Evolutionary conservation across 2,329 filamentous ascomycete genomes (phyloP).

Genomic region (Grosmannia penicillata): DNA sequence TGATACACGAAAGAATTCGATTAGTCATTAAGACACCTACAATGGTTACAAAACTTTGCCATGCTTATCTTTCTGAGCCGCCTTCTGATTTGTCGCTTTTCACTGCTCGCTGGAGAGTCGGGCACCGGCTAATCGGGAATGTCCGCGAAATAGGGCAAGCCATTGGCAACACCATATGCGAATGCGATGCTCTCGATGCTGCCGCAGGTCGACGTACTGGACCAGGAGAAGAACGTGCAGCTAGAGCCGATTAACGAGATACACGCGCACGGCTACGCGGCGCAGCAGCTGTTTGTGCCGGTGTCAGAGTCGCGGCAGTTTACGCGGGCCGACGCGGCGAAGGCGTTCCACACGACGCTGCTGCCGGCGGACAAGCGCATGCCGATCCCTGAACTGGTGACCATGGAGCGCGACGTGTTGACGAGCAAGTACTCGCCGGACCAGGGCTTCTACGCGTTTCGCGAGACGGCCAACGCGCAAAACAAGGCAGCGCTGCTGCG

Average conservation of each 20-base stretch:
- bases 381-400: slow-evolving; percentile 46
- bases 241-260: slow-evolving; percentile 50
- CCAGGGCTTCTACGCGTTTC: slow-evolving; percentile 8
- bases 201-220: slow-evolving; percentile 48
- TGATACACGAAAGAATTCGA: slow-evolving; percentile 62
- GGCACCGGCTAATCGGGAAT: background rate
- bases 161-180: slow-evolving; percentile 61
- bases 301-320: slow-evolving; percentile 48
- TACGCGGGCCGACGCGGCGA: slow-evolving; percentile 50
- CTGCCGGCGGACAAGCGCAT: slow-evolving; percentile 46
- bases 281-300: slow-evolving; percentile 50
- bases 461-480: slow-evolving; percentile 19
- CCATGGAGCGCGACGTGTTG: slow-evolving; percentile 33
- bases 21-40: slow-evolving; percentile 98
- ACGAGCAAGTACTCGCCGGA: slow-evolving; percentile 17
- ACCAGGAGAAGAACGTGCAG: slow-evolving; percentile 29
- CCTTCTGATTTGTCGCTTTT: slow-evolving; percentile 1
- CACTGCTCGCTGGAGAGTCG: slow-evolving; percentile 1
- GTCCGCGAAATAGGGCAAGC: slow-evolving; percentile 46
- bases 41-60: slow-evolving; percentile 60
- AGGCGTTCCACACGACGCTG: slow-evolving; percentile 45
- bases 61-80: slow-evolving; percentile 51
- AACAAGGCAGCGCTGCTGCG: slow-evolving; percentile 5
- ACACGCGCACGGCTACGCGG: slow-evolving; percentile 44
- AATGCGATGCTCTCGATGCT: slow-evolving; percentile 68